phyloP scores from a whole-genome alignment of 2,329 filamentous ascomycete genomes.

The Scorias spongiosa region DNA sequence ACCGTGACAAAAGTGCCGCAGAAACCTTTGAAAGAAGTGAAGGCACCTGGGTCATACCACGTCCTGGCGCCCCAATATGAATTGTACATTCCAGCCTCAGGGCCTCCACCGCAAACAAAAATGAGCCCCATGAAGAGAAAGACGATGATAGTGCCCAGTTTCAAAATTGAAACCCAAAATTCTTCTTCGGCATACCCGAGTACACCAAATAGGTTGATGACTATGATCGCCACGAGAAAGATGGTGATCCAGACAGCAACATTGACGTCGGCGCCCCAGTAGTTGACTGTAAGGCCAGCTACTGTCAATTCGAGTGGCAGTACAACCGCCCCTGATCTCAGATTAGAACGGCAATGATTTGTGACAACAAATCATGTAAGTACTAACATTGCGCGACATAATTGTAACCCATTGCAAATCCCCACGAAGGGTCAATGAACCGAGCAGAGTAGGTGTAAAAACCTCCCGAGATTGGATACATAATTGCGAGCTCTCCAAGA shows the following conservation, averaged over 20 bases:
- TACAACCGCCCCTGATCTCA: conserved; percentile 7
- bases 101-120: conserved; percentile 68
- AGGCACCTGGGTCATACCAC: conserved; percentile 70
- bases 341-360: conserved; percentile 50
- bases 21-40: conserved; percentile 72
- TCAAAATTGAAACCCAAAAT: conserved; percentile 35
- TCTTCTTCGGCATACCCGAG: conserved; percentile 29
- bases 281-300: conserved; percentile 12
- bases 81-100: conserved; percentile 34
- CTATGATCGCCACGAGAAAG: conserved; percentile 60
- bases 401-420: conserved; percentile 17
- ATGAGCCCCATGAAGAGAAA: conserved; percentile 83
- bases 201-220: conserved; percentile 78
- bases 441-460: conserved; percentile 86
- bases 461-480: conserved; percentile 27
- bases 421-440: conserved; percentile 67
- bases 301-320: conserved; percentile 14
- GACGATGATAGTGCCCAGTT: conserved; percentile 70
- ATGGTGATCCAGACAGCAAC: conserved; percentile 68
- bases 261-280: conserved; percentile 30
- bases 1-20: conserved; percentile 58
- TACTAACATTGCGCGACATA: conserved; percentile 16
- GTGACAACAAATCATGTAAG: conserved; percentile 48
- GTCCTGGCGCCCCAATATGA: conserved; percentile 62
- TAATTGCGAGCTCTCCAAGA: conserved; percentile 25